These are phyloP conservation scores for Zymoseptoria pseudotritici DNA, from an alignment of 2,329 filamentous ascomycete genomes.

Conservation along the genomic window DNA sequence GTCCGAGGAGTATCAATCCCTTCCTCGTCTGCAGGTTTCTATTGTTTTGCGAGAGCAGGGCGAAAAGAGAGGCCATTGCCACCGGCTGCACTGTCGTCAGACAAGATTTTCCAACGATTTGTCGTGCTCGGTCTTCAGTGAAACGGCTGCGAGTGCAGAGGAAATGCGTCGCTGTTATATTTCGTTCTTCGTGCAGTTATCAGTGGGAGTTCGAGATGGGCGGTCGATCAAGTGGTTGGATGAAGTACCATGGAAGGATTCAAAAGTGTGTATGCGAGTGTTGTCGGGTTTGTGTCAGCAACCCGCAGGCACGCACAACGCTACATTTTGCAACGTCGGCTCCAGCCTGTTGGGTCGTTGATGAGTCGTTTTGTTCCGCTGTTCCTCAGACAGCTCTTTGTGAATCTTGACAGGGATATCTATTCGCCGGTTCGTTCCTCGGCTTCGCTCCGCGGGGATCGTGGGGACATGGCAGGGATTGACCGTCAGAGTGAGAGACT, in stretches of 20 bases:
- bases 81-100: neutral
- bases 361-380: neutral
- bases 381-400: neutral
- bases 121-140: neutral
- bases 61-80: constrained; percentile 36
- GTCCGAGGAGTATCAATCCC: constrained; percentile 74
- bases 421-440: neutral
- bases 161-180: neutral
- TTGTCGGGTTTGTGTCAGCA: neutral
- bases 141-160: neutral
- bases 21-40: constrained; percentile 52
- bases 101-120: neutral
- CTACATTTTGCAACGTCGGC: neutral
- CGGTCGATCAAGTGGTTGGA: neutral
- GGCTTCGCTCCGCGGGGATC: neutral
- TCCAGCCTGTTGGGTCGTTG: neutral
- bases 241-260: neutral
- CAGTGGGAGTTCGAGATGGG: neutral
- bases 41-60: constrained; percentile 38
- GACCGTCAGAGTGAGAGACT: no score
- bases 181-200: neutral
- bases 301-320: neutral
- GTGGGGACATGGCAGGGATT: neutral
- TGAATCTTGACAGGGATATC: neutral
- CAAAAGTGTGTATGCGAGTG: neutral